Evolutionary conservation across 768 basidiomycete species (phyloP).

Genomic region (Mycena belliarum): DNA sequence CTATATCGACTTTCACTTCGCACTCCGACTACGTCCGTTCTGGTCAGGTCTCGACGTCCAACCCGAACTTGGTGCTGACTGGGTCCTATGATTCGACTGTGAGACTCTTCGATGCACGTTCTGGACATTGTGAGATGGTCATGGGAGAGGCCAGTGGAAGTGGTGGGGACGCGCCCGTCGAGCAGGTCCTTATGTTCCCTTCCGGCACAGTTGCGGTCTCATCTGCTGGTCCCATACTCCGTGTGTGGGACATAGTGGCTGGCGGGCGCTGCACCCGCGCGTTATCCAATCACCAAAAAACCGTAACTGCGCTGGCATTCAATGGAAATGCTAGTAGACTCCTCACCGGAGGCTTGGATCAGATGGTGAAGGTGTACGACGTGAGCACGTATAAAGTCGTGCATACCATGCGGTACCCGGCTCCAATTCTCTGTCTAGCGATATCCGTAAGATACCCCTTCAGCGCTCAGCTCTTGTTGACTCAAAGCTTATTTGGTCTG

Average conservation of each 20-base stretch:
- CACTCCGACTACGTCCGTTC: constrained; percentile 97
- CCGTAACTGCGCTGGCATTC: constrained; percentile 87
- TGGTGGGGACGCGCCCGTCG: constrained; percentile 65
- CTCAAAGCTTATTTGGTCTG: constrained; percentile 9
- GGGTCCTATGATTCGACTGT: constrained; percentile 95
- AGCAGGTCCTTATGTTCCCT: constrained; percentile 91
- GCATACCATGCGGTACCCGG: constrained; percentile 98
- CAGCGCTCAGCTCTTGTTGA: neutral
- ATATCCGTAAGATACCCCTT: constrained; percentile 68
- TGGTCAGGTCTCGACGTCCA: constrained; percentile 80
- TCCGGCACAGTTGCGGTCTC: constrained; percentile 85
- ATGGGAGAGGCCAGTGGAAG: constrained; percentile 52
- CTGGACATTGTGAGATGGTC: constrained; percentile 80
- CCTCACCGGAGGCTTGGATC: constrained; percentile 89
- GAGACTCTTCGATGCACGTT: constrained; percentile 83
- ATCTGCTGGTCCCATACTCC: constrained; percentile 87
- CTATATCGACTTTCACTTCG: constrained; percentile 74
- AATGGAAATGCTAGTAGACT: constrained; percentile 75
- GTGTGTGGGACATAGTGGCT: constrained; percentile 93
- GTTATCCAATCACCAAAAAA: constrained; percentile 97
- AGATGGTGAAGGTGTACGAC: constrained; percentile 99
- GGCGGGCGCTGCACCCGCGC: constrained; percentile 89
- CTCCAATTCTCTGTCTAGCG: constrained; percentile 86
- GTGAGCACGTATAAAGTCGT: constrained; percentile 91
- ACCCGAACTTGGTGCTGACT: constrained; percentile 83